Evolutionary conservation across 805 yeast species (phyloP).

Genomic region (Teunomyces lycoperdinae): DNA sequence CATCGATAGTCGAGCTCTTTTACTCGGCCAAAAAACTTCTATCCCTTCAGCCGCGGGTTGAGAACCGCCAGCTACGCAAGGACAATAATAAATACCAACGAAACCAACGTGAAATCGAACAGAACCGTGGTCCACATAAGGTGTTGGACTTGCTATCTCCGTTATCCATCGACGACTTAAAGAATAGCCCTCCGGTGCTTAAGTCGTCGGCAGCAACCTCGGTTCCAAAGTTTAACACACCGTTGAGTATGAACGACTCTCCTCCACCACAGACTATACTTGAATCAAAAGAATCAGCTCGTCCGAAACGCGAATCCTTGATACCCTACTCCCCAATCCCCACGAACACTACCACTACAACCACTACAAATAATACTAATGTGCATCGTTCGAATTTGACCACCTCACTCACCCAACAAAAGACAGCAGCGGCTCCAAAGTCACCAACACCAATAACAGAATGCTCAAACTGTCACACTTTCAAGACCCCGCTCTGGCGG

Average conservation of each 20-base stretch:
- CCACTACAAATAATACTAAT: not conserved
- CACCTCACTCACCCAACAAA: conserved; percentile 16
- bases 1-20: conserved; percentile 41
- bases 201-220: conserved; percentile 5
- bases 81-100: conserved; percentile 28
- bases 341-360: not conserved
- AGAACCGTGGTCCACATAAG: conserved; percentile 10
- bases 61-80: conserved; percentile 37
- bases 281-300: not conserved
- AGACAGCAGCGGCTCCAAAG: conserved; percentile 4
- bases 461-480: conserved; percentile 57
- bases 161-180: conserved; percentile 35
- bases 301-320: not conserved
- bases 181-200: conserved; percentile 16
- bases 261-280: conserved; percentile 5
- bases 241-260: conserved; percentile 29
- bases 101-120: conserved; percentile 9
- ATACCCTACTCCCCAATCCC: not conserved
- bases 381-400: conserved; percentile 17
- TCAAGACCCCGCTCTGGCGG: conserved; percentile 63
- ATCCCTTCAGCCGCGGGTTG: conserved; percentile 37
- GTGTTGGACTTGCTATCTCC: conserved; percentile 41
- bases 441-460: conserved; percentile 27
- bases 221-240: conserved; percentile 16
- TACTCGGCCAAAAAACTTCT: conserved; percentile 40